Conservation (phyloP, 495 filamentous ascomycete genomes). For the Antarctomyces pellizariae region DNA sequence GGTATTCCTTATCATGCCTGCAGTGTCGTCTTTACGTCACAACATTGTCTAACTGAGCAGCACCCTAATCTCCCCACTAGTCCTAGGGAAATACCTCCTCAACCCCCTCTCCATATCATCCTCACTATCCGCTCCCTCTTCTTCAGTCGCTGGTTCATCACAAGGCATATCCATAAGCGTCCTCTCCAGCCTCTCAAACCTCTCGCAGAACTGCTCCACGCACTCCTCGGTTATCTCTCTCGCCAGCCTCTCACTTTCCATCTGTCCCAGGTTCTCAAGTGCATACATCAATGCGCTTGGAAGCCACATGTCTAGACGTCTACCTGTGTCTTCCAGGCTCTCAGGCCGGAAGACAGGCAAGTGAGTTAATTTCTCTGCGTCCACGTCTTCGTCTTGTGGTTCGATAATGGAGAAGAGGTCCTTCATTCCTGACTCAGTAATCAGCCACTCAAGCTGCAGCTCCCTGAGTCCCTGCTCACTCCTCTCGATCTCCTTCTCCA, state of each 20-base stretch:
- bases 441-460: too few species aligned
- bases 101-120: conserved; percentile 21
- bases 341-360: conserved; percentile 39
- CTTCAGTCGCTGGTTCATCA: conserved; percentile 22
- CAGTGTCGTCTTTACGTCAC: too few species aligned
- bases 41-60: too few species aligned
- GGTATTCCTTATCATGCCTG: too few species aligned
- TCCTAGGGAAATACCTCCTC: conserved; percentile 45
- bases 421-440: too few species aligned
- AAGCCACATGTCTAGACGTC: conserved; percentile 73
- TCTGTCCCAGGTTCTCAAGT: conserved; percentile 45
- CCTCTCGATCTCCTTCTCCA: conserved; percentile 25
- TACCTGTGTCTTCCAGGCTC: conserved; percentile 37
- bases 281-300: conserved; percentile 87
- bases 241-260: conserved; percentile 45
- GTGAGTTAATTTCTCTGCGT: conserved; percentile 14
- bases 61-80: conserved; percentile 66
- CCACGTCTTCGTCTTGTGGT: too few species aligned
- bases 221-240: conserved; percentile 62
- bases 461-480: too few species aligned
- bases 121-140: conserved; percentile 15
- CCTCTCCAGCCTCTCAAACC: conserved; percentile 76
- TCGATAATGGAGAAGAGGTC: too few species aligned
- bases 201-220: conserved; percentile 64
- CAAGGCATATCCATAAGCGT: conserved; percentile 19